These are phyloP conservation scores for Rosa multiflora DNA, from an alignment of 306 rosid genomes.

Conservation along the genomic window DNA sequence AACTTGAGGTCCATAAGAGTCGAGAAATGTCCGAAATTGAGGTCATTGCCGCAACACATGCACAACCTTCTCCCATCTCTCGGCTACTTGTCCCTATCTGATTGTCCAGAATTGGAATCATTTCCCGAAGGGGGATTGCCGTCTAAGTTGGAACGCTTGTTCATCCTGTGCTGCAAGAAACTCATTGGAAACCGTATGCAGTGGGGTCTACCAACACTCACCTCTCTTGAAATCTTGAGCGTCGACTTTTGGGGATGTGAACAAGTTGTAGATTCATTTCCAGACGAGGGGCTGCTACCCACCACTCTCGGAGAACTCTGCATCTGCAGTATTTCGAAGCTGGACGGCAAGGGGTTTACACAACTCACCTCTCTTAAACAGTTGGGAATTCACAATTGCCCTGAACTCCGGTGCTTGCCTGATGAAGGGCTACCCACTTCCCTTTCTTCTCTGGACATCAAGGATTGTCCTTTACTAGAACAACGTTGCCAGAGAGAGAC, in stretches of 20 bases:
- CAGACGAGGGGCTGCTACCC: conserved; percentile 24
- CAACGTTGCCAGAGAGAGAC: not conserved
- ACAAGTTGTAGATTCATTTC: conserved; percentile 20
- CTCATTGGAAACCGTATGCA: not conserved
- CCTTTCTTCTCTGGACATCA: not conserved
- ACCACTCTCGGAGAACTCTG: not conserved
- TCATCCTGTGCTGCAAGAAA: not conserved
- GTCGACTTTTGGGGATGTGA: not conserved
- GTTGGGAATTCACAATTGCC: no score
- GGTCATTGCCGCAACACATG: not conserved
- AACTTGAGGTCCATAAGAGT: not conserved
- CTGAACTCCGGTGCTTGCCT: no score
- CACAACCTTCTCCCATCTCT: conserved; percentile 20
- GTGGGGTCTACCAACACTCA: conserved; percentile 24
- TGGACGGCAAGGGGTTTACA: no score
- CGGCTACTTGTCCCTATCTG: accelerated
- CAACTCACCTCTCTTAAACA: no score
- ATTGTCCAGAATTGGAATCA: conserved; percentile 26
- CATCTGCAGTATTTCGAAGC: accelerated
- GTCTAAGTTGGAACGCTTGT: not conserved
- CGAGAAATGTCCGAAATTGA: not conserved
- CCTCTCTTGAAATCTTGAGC: accelerated
- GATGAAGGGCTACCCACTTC: not conserved
- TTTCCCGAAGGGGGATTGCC: conserved; percentile 25
- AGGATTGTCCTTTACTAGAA: not conserved